Evolutionary conservation across 2,329 filamentous ascomycete species (phyloP), one percentile per base, ranked within the genome.

Genomic region (Juglanconis oblonga): DNA sequence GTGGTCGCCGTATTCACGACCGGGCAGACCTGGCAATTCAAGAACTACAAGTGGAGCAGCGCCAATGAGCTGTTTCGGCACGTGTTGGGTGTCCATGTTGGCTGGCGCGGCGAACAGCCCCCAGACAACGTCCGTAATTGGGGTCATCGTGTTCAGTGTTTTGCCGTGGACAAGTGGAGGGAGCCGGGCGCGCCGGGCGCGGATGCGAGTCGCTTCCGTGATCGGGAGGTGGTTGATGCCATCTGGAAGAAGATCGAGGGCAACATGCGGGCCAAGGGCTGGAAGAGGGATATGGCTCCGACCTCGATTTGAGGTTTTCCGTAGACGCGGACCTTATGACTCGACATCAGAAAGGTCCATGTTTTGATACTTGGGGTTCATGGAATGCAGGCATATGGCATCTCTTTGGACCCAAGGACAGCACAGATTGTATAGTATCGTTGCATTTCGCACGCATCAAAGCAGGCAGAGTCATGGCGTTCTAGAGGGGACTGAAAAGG

Each of bases 1-100:
- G 90, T 99, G 6, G 95, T 97, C 1, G 95, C 91, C 11, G 93
- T 99, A 59, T 98, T 99, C 77, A 99, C 95, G 0, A 99, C 95
- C 0, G 95, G 95, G 38, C 95, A 99, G 77, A 87, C 89, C 9
- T 99, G 95, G 95, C 95, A 99, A 76, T 99, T 99, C 79, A 97
- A 97, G 77, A 90, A 87, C 67, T 99, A 99, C 83, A 97, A 96
- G 76, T 99, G 95, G 92, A 88, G 88, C 67, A 88, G 89, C 58
- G 91, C 95, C 0, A 83, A 87, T 13, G 95, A 98, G 70, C 81
- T 99, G 53, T 99, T 99, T 78, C 86, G 87, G 66, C 91, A 97
- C 70, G 90, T 92, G 2, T 81, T 92, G 13, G 95, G 95, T 58
- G 80, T 99, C 53, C 96, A 91, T 70, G 87, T 99, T 2, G 95